Evolutionary conservation across 2,329 filamentous ascomycete genomes (phyloP), one percentile per base, ranked within the genome.

Genomic region (Fusarium sp.): DNA sequence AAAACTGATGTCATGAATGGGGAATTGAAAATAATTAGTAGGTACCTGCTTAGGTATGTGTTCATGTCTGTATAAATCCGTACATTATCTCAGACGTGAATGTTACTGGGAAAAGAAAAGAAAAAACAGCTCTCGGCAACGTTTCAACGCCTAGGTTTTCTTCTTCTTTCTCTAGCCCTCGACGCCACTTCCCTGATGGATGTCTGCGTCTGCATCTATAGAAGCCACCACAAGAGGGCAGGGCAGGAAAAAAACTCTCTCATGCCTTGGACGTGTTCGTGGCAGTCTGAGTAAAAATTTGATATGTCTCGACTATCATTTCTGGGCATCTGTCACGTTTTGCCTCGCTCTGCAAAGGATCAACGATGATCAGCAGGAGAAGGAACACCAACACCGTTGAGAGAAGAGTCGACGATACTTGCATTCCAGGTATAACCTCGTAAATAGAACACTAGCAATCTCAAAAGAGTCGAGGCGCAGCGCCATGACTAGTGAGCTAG

Each of bases 1-100:
- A 51, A 69, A 27, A 69, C 69, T 70, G 68, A 71, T 69, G 68
- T 71, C 68, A 71, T 71, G 62, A 48, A 65, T 43, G 13, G 34
- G 12, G 18, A 53, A 43, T 53, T 53, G 20, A 27, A 43, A 38
- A 38, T n/a, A 22, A 22, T 22, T 22, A 38, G 32, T 29, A 12
- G 10, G 27, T 18, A 38, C 10, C 8, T 24, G 24, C 24, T 6
- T 29, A 12, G 4, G 27, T 18, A 38, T 18, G 9, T 38, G 18
- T 38, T 11, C 34, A 38, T 38, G 29, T 30, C 29, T 30, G 29
- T 30, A 30, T n/a, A 12, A 12, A 11, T 34, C 18, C 12, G 16
- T 34, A 34, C 12, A 16, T 16, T 8, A 11, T 9, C 32, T 20
- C 13, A 53, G 27, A 29, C 8, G 13, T 43, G 13, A 22, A 27